phyloP scores from a whole-genome alignment of 371 early-diverging fungal species.

The Circinella minor region DNA sequence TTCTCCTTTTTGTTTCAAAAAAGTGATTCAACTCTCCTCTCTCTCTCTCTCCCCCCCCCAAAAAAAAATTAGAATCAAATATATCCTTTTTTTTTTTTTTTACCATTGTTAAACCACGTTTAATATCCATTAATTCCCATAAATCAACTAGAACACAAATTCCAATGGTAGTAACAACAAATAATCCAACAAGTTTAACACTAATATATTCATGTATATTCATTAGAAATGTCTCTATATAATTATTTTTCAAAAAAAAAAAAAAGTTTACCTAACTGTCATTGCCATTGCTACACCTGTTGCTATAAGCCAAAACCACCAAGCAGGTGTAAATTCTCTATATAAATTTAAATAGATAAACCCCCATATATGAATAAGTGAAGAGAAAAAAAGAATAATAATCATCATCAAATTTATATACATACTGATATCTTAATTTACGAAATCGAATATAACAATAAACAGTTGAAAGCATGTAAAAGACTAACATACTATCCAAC shows the following conservation, averaged over 20 bases:
- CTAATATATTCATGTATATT: constrained; percentile 48
- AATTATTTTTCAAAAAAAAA: not conserved
- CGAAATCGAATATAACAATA: constrained; percentile 89
- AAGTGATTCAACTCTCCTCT: too few relatives aligned
- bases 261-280: constrained; percentile 59
- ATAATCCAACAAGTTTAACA: constrained; percentile 95
- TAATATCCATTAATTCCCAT: constrained; percentile 89
- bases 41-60: too few relatives aligned
- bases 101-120: constrained; percentile 77
- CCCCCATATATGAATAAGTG: too few relatives aligned
- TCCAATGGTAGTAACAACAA: constrained; percentile 87
- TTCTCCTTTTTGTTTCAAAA: too few relatives aligned
- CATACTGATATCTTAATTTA: constrained; percentile 73
- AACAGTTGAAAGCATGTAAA: constrained; percentile 83
- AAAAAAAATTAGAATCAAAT: too few relatives aligned
- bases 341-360: not conserved
- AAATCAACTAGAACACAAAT: constrained; percentile 87
- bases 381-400: too few relatives aligned
- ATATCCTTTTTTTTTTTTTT: not conserved
- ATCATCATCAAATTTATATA: not conserved
- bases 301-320: constrained; percentile 81
- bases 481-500: constrained; percentile 91
- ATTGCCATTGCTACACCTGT: constrained; percentile 76
- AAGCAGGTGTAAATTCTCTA: constrained; percentile 58
- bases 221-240: not conserved